Evolutionary conservation across 805 yeast species (phyloP), one percentile per base, ranked within the genome.

Genomic region (Nakazawaea peltata): DNA sequence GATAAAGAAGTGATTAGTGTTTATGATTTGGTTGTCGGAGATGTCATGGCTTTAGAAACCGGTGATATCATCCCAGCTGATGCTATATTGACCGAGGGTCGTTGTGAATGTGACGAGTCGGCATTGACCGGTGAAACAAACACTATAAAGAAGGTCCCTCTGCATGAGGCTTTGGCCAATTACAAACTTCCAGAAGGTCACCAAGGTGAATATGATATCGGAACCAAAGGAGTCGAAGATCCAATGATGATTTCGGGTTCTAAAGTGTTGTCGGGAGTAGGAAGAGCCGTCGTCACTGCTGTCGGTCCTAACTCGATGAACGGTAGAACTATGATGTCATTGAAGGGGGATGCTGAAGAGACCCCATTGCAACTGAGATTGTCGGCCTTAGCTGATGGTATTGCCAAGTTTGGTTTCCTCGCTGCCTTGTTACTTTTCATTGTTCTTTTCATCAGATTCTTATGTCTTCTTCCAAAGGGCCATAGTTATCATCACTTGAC

Each of bases 51-150:
- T 32, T 59, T 92, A 30, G 94, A 87, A 55, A 94, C 97, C 2
- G 99, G 99, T 43, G 98, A 92, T 50, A 77, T 92, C 37, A 63
- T 90, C 2, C 94, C 97, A 0, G 92, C 90, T 1, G 99, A 92
- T 57, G 77, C 84, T 22, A 63, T 92, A 4, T 55, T 90, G 41
- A 62, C 87, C 9, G 54, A 63, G 8, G 96, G 97, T 5, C 72
- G 69, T 29, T 70, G 92, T 41, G 90, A 85, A 46, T 81, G 90
- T 54, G 98, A 92, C 54, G 98, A 92, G 61, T 75, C 88, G 26
- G 77, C 95, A 0, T 71, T 90, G 24, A 90, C 97, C 3, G 99
- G 99, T 47, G 99, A 92, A 60, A 78, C 95, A 1, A 76, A 82
- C 36, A 81, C 95, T 2, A 72, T 92, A 42, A 71, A 66, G 41